Evolutionary conservation across 2,329 filamentous ascomycete species (phyloP).

Genomic region (Trichothecium roseum): DNA sequence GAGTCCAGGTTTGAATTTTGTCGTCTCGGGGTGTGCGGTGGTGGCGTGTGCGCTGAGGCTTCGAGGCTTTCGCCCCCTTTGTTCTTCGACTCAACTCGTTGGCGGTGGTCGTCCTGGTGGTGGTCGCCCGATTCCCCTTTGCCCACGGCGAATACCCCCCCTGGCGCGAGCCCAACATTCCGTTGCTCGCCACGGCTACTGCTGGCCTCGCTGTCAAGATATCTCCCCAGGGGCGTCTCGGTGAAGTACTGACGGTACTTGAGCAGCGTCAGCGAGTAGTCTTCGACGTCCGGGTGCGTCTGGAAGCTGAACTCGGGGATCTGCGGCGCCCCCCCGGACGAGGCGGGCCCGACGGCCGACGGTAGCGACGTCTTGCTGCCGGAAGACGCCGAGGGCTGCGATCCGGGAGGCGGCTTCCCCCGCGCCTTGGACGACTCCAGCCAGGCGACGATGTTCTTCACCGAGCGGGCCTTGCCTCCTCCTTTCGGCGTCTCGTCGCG

Average conservation of each 20-base stretch:
- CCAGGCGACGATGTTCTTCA: constrained; percentile 21
- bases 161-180: too few species aligned
- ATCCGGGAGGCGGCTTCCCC: constrained; percentile 1
- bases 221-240: constrained; percentile 17
- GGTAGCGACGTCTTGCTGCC: neutral
- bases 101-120: too few species aligned
- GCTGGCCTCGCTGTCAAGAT: too few species aligned
- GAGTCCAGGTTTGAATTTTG: too few species aligned
- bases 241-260: constrained; percentile 21
- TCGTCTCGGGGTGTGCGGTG: too few species aligned
- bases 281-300: constrained; percentile 12
- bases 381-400: neutral
- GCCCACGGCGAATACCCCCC: too few species aligned
- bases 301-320: constrained; percentile 1
- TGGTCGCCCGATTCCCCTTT: too few species aligned
- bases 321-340: neutral
- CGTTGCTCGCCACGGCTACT: too few species aligned
- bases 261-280: constrained; percentile 20
- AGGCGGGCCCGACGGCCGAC: neutral
- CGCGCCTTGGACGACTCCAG: constrained; percentile 12
- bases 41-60: too few species aligned
- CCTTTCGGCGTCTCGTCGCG: neutral
- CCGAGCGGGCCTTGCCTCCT: constrained; percentile 8
- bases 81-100: neutral
- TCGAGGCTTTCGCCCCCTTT: neutral